A percentile compares a stretch with the other conserved stretches of the same genome.
Conservation (phyloP, 441 rosid genomes). For the Sinapis alba region DNA sequence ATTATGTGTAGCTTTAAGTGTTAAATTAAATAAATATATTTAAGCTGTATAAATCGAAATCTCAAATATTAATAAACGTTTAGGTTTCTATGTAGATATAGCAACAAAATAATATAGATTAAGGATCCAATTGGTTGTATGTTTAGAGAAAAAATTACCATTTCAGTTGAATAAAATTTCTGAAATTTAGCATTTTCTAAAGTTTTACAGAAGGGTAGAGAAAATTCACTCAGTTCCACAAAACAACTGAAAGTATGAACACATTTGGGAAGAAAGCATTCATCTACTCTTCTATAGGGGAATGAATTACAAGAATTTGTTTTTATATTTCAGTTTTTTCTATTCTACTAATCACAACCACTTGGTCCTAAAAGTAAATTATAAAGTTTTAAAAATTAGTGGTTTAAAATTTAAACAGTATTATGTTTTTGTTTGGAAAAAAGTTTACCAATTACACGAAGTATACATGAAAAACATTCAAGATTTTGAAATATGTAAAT, state of each 20-base stretch:
- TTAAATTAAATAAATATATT: too few species aligned
- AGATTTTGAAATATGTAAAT: too few species aligned
- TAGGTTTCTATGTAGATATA: background rate
- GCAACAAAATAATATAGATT: background rate
- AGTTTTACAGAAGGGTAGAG: background rate
- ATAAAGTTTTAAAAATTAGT: background rate
- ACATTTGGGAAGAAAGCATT: background rate
- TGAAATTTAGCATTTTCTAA: background rate
- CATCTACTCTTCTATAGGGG: background rate
- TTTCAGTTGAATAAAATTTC: background rate
- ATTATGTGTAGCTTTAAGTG: background rate
- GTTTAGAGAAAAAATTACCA: background rate
- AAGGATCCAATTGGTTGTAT: background rate
- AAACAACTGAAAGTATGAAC: background rate
- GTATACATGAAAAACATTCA: too few species aligned
- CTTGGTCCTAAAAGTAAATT: background rate
- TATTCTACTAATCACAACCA: background rate
- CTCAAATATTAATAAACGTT: background rate
- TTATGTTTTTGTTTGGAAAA: too few species aligned
- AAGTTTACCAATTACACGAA: too few species aligned
- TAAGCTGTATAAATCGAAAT: background rate
- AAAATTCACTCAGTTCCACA: background rate
- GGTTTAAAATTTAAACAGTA: background rate
- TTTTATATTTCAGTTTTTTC: background rate
- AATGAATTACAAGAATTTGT: background rate